A percentile compares a stretch with the other conserved stretches of the same genome.
Evolutionary conservation across 2,329 filamentous ascomycete genomes (phyloP).

Genomic region (Fusarium pseudoanthophilum): DNA sequence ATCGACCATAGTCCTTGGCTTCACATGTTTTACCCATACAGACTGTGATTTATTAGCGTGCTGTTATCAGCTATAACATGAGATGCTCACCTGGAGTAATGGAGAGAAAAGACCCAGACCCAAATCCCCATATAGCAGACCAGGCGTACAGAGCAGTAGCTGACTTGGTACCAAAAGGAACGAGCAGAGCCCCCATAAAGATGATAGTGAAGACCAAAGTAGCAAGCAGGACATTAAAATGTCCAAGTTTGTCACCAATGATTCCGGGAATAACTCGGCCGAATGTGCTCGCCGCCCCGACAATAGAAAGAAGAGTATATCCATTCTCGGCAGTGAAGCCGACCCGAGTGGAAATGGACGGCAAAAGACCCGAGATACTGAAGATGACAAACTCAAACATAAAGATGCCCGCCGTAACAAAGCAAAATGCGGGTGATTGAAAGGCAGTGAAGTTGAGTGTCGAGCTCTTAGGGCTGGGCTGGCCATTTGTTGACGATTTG

Average conservation of each 20-base stretch:
- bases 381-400: constrained; percentile 61
- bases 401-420: constrained; percentile 56
- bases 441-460: constrained; percentile 55
- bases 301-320: constrained; percentile 56
- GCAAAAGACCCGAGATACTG: constrained; percentile 58
- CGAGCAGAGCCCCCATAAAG: constrained; percentile 55
- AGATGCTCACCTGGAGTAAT: constrained; percentile 47
- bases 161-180: constrained; percentile 56
- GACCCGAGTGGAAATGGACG: constrained; percentile 55
- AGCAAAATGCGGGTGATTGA: constrained; percentile 52
- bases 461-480: constrained; percentile 26
- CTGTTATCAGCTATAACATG: background rate
- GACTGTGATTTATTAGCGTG: constrained; percentile 42
- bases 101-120: constrained; percentile 59
- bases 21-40: constrained; percentile 60
- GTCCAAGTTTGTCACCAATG: constrained; percentile 54
- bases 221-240: constrained; percentile 53
- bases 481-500: constrained; percentile 3
- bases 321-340: constrained; percentile 52
- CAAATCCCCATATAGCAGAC: constrained; percentile 60
- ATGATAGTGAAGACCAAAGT: constrained; percentile 50
- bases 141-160: constrained; percentile 56
- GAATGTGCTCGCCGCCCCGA: constrained; percentile 56
- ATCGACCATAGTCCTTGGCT: constrained; percentile 59
- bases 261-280: constrained; percentile 58